Evolutionary conservation across 495 filamentous ascomycete genomes (phyloP), one percentile per base, ranked within the genome.

Genomic region (Aspergillus leporis): DNA sequence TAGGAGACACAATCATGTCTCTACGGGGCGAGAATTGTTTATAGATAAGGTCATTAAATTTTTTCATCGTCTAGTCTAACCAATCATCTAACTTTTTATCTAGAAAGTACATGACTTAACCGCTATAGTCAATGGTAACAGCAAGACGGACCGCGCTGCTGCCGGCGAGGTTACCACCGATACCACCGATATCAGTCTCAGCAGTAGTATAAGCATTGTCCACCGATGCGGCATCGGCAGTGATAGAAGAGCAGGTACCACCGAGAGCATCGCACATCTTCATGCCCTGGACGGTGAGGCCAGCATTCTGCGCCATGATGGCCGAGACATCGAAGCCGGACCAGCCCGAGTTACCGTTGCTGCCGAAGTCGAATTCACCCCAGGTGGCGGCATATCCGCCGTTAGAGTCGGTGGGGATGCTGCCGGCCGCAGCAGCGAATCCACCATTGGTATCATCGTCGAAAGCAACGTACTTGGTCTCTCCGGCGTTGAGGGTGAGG

Each of bases 381-480:
- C 74, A 77, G 64, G 73, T 76, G 59, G 64, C 63, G 54, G 71
- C 65, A 51, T 72, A 76, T 40, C 63, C 65, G 62, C 73, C 72
- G n/a, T 34, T 36, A 25, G 32, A 36, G 56, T 66, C 65, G 6
- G 62, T 74, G 54, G 73, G 73, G 46, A 74, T 52, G 14, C 53
- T 58, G 41, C 76, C 75, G 6, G 66, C 48, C 0, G 65, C 66
- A 5, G 73, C 73, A 32, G 66, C 70, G 40, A 64, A 71, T 56
- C 63, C 70, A 67, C 70, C 74, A 59, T 78, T 74, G 18, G 76
- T 71, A 53, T 82, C 74, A 19, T 68, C 63, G 47, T 75, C 70
- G 62, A 84, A 70, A 38, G 78, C 79, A 54, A 81, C 68, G 64
- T 75, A 75, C 40, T 62, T 67, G 45, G 72, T 74, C 23, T 67